Evolutionary conservation across 108 stramenopile species (phyloP), one percentile per base, ranked within the genome.

Genomic region (Skeletonema tropicum): DNA sequence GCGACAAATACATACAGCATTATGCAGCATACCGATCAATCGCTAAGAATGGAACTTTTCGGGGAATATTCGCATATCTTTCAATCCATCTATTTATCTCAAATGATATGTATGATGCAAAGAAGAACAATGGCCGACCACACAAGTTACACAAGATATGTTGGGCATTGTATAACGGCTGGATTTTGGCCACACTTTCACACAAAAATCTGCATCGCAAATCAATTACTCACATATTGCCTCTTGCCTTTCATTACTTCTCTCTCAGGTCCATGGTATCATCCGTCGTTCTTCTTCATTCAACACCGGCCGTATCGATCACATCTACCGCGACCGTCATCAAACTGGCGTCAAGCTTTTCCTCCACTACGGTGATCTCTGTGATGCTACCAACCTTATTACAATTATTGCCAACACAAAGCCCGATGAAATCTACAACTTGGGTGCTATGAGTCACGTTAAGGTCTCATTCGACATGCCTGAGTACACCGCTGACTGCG

Each of bases 401-500:
- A 85, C 90, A 64, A 96, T 99, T 62, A 90, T 96, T 72, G 78
- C 92, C 41, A 84, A 88, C 29, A 84, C 95, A 58, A 86, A 86
- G 68, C 99, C 99, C 21, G 79, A 86, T 59, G 99, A 99, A 84
- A 93, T 99, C 61, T 99, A 98, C 96, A 99, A 99, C 82, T 87
- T 99, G 62, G 99, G 98, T 21, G 99, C 99, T 60, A 98, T 98
- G 98, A 95, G 94, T 86, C 99, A 99, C 84, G 99, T 99, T 68
- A 98, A 97, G 94, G 97, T 96, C 45, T 96, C 95, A 45, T 99
- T 99, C 77, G 98, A 99, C 71, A 99, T 99, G 99, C 94, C 96
- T 23, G 99, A 99, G 87, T 99, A 99, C 90, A 98, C 98, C 31
- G 99, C 99, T 42, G 98, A 99, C 68, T 94, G 89, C 58, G 98